Conservation (phyloP, 106 monocot genomes). For the Acanthochlamys bracteata region DNA sequence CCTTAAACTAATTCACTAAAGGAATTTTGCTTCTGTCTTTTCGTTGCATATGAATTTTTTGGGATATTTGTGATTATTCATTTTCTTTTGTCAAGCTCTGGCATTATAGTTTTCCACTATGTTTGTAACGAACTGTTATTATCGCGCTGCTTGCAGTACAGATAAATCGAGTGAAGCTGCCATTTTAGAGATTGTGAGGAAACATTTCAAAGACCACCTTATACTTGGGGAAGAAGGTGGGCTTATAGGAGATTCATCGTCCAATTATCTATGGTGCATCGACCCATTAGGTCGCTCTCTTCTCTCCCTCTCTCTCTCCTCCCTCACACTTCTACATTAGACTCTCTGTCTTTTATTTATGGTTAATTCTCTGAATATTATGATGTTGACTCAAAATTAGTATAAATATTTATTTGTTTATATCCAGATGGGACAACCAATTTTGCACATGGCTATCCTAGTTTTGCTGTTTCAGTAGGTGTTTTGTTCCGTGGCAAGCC, state of each 20-base stretch:
- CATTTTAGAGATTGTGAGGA: slow-evolving; percentile 83
- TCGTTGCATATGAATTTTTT: too few relatives aligned
- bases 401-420: background rate
- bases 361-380: too few relatives aligned
- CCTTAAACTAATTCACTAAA: too few relatives aligned
- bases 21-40: too few relatives aligned
- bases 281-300: slow-evolving; percentile 78
- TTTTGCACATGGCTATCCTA: slow-evolving; percentile 97
- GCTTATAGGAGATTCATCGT: slow-evolving; percentile 71
- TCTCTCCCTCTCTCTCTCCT: too few relatives aligned
- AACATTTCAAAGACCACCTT: slow-evolving; percentile 79
- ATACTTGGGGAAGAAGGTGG: slow-evolving; percentile 99
- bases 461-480: slow-evolving; percentile 95
- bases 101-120: too few relatives aligned
- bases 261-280: slow-evolving; percentile 98
- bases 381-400: too few relatives aligned
- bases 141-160: slow-evolving; percentile 48
- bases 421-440: slow-evolving; percentile 95
- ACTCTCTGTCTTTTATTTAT: too few relatives aligned
- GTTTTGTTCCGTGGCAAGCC: slow-evolving; percentile 93
- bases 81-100: too few relatives aligned
- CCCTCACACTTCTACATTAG: background rate
- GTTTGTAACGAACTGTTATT: slow-evolving; percentile 1
- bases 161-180: slow-evolving; percentile 83
- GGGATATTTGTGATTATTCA: too few relatives aligned